phyloP scores from a whole-genome alignment of 306 rosid species.

The Hippophae rhamnoides region DNA sequence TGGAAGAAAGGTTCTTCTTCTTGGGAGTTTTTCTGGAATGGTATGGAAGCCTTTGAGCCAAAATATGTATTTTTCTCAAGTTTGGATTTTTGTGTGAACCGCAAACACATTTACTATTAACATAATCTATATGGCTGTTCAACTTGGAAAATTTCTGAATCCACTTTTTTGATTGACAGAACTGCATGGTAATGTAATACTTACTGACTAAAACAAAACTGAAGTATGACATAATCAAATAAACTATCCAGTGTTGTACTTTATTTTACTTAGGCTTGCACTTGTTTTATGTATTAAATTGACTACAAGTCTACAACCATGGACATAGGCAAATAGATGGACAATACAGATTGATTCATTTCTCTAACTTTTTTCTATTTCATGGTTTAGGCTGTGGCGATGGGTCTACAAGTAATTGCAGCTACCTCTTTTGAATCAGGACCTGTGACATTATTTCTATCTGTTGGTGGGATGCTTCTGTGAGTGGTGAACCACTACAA shows the following conservation, averaged over 20 bases:
- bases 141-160: too few relatives aligned
- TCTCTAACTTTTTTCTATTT: conserved; percentile 15
- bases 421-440: conserved; percentile 49
- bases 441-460: conserved; percentile 45
- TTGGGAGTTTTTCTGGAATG: conserved; percentile 82
- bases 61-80: background rate
- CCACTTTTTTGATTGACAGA: too few relatives aligned
- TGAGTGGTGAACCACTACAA: conserved; percentile 36
- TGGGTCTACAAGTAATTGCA: conserved; percentile 62
- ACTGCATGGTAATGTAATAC: too few relatives aligned
- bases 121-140: too few relatives aligned
- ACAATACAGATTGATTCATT: background rate
- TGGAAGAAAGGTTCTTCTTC: conserved; percentile 68
- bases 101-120: too few relatives aligned
- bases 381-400: conserved; percentile 48
- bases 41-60: conserved; percentile 26
- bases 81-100: too few relatives aligned
- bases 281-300: too few relatives aligned
- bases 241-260: too few relatives aligned
- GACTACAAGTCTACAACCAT: background rate
- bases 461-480: conserved; percentile 79
- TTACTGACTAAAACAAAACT: too few relatives aligned
- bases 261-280: too few relatives aligned
- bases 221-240: too few relatives aligned
- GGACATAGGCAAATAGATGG: background rate